Percentiles rank a stretch among this genome's conserved stretches.
These are phyloP conservation scores for Leavenworthia alabamica DNA, from an alignment of 345 rosid species.

Conservation along the genomic window DNA sequence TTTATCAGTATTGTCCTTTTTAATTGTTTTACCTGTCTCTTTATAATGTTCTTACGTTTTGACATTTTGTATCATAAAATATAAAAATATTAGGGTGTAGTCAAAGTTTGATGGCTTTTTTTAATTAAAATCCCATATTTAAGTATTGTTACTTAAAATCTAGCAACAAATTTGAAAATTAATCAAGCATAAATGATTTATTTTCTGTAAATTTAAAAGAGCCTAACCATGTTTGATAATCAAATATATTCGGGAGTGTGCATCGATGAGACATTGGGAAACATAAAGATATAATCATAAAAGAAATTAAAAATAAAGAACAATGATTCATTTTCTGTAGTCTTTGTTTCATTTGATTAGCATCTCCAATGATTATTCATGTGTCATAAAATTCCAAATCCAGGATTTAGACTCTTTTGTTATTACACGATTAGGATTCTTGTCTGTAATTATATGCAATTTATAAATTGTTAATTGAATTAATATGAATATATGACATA, in stretches of 20 bases:
- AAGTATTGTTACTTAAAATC: neutral
- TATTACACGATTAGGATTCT: too few relatives aligned
- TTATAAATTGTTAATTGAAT: neutral
- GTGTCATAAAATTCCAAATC: slow-evolving; percentile 8
- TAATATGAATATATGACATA: neutral
- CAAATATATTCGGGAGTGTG: neutral
- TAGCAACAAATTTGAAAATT: neutral
- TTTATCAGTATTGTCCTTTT: neutral
- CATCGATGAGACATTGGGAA: slow-evolving; percentile 21
- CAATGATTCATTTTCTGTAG: slow-evolving; percentile 1
- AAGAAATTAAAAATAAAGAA: neutral
- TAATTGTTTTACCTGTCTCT: neutral
- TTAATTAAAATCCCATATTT: neutral
- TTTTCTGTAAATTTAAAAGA: neutral
- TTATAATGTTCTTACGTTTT: neutral
- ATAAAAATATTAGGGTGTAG: neutral
- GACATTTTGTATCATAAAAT: neutral
- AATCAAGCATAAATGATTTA: neutral
- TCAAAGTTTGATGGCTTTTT: too few relatives aligned
- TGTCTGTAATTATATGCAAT: too few relatives aligned
- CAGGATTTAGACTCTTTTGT: too few relatives aligned
- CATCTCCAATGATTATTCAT: slow-evolving; percentile 12
- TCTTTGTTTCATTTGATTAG: slow-evolving; percentile 12
- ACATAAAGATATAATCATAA: slow-evolving; percentile 1
- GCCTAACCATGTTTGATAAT: neutral